Evolutionary conservation across 352 stramenopile genomes (phyloP), one percentile per base, ranked within the genome.

Genomic region (Blastocystis sp.): DNA sequence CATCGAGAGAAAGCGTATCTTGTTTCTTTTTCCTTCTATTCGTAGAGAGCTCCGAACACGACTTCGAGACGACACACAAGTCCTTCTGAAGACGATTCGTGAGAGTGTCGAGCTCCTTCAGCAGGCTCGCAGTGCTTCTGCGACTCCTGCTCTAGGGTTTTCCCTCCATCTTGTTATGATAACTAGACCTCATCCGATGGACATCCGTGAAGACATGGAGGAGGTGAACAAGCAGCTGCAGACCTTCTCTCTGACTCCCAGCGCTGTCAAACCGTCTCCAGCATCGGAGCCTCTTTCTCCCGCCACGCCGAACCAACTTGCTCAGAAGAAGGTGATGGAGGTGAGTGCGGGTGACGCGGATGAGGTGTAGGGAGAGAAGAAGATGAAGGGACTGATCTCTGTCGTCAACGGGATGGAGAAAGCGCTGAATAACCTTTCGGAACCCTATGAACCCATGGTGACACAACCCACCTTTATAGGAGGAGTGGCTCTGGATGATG

Each of bases 151-250:
- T 20, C n/a, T 84, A 11, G 73, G 55, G 73, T 68, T n/a, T 26
- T 63, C 55, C 6, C 50, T 5, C 37, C 4, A 41, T 20, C 3
- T 68, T 3, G n/a, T 41, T n/a, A 0, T 84, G 9, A 43, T 34
- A 11, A 18, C 1, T 84, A 84, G 73, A 6, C 73, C 73, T 8
- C 29, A n/a, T 37, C 73, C 29, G 7, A 45, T 66, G 37, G 73
- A 84, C 43, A 34, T 84, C 9, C 50, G 26, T 68, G 73, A 47
- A 9, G 73, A 84, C 13, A 84, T 84, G 73, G 73, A 84, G 26
- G 73, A 84, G 56, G 73, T 84, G 37, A 59, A 53, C n/a, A 66
- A 68, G n/a, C 73, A 41, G n/a, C 45, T 84, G n/a, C n/a, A 84
- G 56, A 47, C 45, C 23, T 47, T 84, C 7, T 66, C 53, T 13